A percentile compares a stretch with the other conserved stretches of the same genome.
phyloP scores from a whole-genome alignment of 495 filamentous ascomycete genomes.

The Melanomma pulvis-pyrius region DNA sequence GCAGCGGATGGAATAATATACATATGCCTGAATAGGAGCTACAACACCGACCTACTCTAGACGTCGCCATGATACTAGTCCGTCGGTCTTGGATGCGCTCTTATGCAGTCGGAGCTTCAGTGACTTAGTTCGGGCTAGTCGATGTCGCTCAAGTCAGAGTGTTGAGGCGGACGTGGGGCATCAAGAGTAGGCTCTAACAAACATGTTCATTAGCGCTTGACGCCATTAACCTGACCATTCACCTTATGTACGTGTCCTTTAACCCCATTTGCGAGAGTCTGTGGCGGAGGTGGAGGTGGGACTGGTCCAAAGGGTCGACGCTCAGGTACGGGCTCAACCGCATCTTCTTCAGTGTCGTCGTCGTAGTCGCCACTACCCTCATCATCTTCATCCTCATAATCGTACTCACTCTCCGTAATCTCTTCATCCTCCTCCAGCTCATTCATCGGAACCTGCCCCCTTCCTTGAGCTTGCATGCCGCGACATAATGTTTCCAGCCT shows the following conservation, averaged over 20 bases:
- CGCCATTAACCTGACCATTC: conserved; percentile 41
- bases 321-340: conserved; percentile 34
- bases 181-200: neutral
- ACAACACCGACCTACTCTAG: neutral
- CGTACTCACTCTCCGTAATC: conserved; percentile 69
- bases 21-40: neutral
- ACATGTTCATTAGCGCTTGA: conserved; percentile 33
- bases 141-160: neutral
- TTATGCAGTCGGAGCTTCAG: neutral
- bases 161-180: neutral
- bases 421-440: conserved; percentile 66
- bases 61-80: neutral
- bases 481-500: conserved; percentile 92
- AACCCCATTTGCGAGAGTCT: conserved; percentile 34
- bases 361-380: conserved; percentile 60
- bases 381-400: conserved; percentile 71
- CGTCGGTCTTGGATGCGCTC: neutral
- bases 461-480: conserved; percentile 90
- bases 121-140: neutral
- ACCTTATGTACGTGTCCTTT: conserved; percentile 37
- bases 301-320: conserved; percentile 45
- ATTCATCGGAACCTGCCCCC: conserved; percentile 58
- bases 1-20: conserved; percentile 1
- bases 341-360: conserved; percentile 45
- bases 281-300: conserved; percentile 48